Evolutionary conservation across 139 green algal genomes (phyloP), one percentile per base, ranked within the genome.

Genomic region (Picochlorum sp.): DNA sequence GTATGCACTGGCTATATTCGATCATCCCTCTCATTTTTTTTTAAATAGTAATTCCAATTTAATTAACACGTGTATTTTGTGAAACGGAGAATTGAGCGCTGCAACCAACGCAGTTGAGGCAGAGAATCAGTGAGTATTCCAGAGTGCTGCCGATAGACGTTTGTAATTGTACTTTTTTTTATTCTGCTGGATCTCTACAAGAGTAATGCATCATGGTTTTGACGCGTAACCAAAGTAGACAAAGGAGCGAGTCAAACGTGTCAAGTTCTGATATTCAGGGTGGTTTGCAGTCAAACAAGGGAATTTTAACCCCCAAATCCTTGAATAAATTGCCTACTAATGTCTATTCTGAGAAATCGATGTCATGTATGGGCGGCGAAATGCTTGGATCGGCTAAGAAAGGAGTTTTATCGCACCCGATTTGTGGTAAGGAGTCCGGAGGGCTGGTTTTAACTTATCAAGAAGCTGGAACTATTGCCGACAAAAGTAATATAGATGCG

Each of bases 361-460:
- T 22, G 39, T 47, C 18, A 16, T 20, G 39, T 47, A 14, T 14
- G 20, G 39, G 22, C 39, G 7, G 18, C 39, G 39, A 47, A 47
- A 47, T 47, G 39, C 20, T 18, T 12, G 20, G 52, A 28, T 36
- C 33, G 50, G 54, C 59, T 52, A 36, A n/a, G 2, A 28, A 33
- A 18, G 67, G 68, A 8, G 61, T 53, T 31, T 45, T 54, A 29
- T 65, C 68, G 14, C 68, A 75, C 39, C 61, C 36, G 32, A 36
- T 75, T 25, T 50, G 58, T 1, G 54, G 63, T 30, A 4, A 45
- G 39, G 22, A 47, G 12, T n/a, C 12, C 10, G n/a, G n/a, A n/a
- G n/a, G n/a, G n/a, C n/a, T n/a, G n/a, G n/a, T n/a, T n/a, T n/a
- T n/a, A n/a, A 26, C 39, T n/a, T 20, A 14, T 47, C 20, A n/a